Evolutionary conservation across 1,284 basidiomycete species (phyloP).

Genomic region (Ceratobasidium sp.): DNA sequence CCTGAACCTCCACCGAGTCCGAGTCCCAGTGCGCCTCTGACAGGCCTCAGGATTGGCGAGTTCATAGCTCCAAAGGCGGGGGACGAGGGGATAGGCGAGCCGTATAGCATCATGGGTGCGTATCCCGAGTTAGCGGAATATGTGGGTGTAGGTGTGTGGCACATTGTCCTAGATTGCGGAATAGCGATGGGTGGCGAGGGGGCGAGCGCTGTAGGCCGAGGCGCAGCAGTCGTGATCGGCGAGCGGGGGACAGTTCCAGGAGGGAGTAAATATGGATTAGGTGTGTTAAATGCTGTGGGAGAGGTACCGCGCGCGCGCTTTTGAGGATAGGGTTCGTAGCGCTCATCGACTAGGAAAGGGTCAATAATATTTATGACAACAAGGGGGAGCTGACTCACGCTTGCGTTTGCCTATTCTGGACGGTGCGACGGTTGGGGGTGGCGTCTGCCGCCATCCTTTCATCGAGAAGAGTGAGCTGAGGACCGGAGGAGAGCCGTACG

Average conservation of each 20-base stretch:
- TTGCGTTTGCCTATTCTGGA: slow-evolving; percentile 46
- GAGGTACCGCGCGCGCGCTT: slow-evolving; percentile 45
- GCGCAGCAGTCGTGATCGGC: slow-evolving; percentile 43
- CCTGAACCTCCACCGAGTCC: slow-evolving; percentile 17
- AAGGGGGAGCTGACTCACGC: slow-evolving; percentile 34
- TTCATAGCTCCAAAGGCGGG: too few relatives aligned
- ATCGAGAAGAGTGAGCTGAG: slow-evolving; percentile 29
- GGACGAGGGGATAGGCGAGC: slow-evolving; percentile 22
- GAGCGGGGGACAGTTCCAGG: slow-evolving; percentile 41
- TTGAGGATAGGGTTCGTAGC: slow-evolving; percentile 46
- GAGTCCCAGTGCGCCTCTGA: slow-evolving; percentile 16
- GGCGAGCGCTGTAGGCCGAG: slow-evolving; percentile 7
- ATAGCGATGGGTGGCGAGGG: slow-evolving; percentile 22
- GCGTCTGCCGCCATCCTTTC: slow-evolving; percentile 45
- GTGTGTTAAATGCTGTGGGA: slow-evolving; percentile 30
- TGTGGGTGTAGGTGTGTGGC: slow-evolving; percentile 28
- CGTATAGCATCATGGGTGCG: slow-evolving; percentile 32
- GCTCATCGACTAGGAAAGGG: slow-evolving; percentile 40
- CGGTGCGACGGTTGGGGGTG: slow-evolving; percentile 43
- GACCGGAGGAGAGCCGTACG: slow-evolving; percentile 42
- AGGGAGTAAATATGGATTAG: slow-evolving; percentile 29
- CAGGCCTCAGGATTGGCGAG: slow-evolving; percentile 39
- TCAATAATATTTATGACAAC: neutral
- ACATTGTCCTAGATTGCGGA: slow-evolving; percentile 28
- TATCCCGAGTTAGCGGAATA: neutral